phyloP scores from a whole-genome alignment of 2,329 filamentous ascomycete genomes.

The Verticillium klebahnii region DNA sequence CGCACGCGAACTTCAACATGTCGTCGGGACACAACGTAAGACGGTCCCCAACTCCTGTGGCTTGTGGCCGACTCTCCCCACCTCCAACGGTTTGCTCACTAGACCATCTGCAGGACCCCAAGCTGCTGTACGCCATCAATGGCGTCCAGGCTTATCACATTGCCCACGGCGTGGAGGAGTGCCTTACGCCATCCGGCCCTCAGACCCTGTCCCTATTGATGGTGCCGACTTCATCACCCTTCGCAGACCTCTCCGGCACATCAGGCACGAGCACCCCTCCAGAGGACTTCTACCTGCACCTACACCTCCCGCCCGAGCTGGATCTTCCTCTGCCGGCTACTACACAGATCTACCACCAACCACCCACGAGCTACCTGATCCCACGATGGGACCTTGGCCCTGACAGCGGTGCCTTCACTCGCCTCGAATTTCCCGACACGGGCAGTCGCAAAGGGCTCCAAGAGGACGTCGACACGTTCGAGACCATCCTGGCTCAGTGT shows the following conservation, averaged over 20 bases:
- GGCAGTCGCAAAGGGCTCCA: slow-evolving; percentile 71
- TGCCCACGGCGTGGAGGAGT: slow-evolving; percentile 77
- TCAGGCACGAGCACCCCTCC: slow-evolving; percentile 60
- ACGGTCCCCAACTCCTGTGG: slow-evolving; percentile 5
- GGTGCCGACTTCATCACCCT: slow-evolving; percentile 84
- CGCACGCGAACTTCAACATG: slow-evolving; percentile 23
- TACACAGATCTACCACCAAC: slow-evolving; percentile 96
- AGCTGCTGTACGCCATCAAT: slow-evolving; percentile 66
- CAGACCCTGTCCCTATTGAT: slow-evolving; percentile 92
- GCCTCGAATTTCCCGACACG: slow-evolving; percentile 80
- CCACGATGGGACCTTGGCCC: slow-evolving; percentile 91
- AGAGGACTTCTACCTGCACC: slow-evolving; percentile 95
- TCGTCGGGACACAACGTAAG: slow-evolving; percentile 40
- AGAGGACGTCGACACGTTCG: slow-evolving; percentile 93
- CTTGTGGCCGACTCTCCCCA: not conserved
- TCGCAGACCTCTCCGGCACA: slow-evolving; percentile 49
- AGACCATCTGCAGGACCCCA: slow-evolving; percentile 48
- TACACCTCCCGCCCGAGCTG: slow-evolving; percentile 90
- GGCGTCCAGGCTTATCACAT: slow-evolving; percentile 91
- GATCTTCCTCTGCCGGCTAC: slow-evolving; percentile 91
- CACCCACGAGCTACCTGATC: slow-evolving; percentile 87
- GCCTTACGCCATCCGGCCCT: slow-evolving; percentile 77
- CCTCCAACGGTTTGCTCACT: not conserved
- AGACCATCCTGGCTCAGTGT: slow-evolving; percentile 96
- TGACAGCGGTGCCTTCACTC: slow-evolving; percentile 83